A percentile compares a stretch with the other conserved stretches of the same genome.
phyloP scores from a whole-genome alignment of 1,139 yeast genomes.

The Nadsonia starkeyi-henricii region DNA sequence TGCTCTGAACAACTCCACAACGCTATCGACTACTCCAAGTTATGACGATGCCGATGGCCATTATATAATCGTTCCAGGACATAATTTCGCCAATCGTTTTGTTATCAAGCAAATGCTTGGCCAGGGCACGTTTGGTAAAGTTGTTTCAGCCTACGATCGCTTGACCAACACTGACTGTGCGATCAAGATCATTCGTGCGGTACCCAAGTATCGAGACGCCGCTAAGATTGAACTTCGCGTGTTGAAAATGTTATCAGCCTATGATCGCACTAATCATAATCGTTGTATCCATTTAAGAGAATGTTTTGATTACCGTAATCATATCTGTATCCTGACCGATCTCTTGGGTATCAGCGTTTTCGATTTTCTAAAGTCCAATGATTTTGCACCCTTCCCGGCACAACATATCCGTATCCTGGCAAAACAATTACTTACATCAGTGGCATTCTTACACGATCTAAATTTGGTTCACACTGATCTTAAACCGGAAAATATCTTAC shows the following conservation, averaged over 20 bases:
- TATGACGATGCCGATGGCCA: conserved; percentile 30
- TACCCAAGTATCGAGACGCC: conserved; percentile 34
- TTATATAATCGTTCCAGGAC: conserved; percentile 22
- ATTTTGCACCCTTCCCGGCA: conserved; percentile 61
- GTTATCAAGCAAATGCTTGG: conserved; percentile 40
- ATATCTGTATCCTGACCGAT: conserved; percentile 88
- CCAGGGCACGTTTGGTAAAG: conserved; percentile 97
- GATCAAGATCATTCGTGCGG: conserved; percentile 61
- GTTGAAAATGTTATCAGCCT: conserved; percentile 57
- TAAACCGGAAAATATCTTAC: conserved; percentile 84
- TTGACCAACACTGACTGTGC: conserved; percentile 58
- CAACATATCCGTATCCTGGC: conserved; percentile 80
- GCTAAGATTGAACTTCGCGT: conserved; percentile 47
- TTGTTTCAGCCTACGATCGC: conserved; percentile 39
- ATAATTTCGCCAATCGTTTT: conserved; percentile 31
- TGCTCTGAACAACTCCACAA: conserved; percentile 14
- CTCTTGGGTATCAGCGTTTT: conserved; percentile 71
- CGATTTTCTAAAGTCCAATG: conserved; percentile 67
- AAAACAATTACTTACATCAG: conserved; percentile 71
- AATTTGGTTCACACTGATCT: conserved; percentile 87
- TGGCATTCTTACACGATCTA: conserved; percentile 78
- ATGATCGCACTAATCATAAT: conserved; percentile 48
- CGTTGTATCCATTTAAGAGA: conserved; percentile 59
- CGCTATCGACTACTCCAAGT: conserved; percentile 3
- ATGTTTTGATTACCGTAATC: conserved; percentile 87